These are phyloP conservation scores for Mycena albidolilacea DNA, from an alignment of 768 basidiomycete genomes.

Conservation along the genomic window DNA sequence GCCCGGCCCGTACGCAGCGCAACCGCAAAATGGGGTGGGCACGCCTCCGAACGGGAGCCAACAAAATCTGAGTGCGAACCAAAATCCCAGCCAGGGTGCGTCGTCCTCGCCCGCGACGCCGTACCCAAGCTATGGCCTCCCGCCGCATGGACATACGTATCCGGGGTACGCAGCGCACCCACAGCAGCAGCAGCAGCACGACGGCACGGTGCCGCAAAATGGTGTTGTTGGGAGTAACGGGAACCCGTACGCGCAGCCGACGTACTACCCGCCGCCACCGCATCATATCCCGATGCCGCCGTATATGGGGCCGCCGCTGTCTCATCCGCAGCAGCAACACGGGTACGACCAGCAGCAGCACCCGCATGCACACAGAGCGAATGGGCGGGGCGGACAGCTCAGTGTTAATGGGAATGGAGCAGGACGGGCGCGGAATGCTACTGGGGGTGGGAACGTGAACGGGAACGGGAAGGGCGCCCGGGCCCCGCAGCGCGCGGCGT, in stretches of 20 bases:
- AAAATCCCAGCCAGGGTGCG: neutral
- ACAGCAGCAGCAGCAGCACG: constrained; percentile 18
- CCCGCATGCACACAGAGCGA: neutral
- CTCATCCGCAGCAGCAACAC: constrained; percentile 2
- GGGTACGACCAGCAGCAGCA: neutral
- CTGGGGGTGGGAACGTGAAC: constrained; percentile 38
- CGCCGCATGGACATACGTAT: neutral
- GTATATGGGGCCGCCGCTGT: constrained; percentile 35
- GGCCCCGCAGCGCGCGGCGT: constrained; percentile 63
- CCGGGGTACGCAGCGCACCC: neutral
- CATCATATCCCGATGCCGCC: constrained; percentile 26
- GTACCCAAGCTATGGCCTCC: constrained; percentile 11
- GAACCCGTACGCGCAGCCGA: constrained; percentile 6
- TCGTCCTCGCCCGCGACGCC: constrained; percentile 40
- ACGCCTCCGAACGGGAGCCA: constrained; percentile 38
- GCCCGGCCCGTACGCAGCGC: constrained; percentile 37
- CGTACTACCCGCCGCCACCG: constrained; percentile 32
- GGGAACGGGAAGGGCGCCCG: constrained; percentile 43
- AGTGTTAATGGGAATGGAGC: constrained; percentile 25
- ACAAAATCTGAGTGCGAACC: neutral
- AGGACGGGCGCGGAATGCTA: constrained; percentile 42
- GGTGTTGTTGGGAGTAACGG: neutral
- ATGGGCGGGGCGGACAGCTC: constrained; percentile 23
- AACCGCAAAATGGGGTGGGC: constrained; percentile 33
- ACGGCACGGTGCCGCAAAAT: constrained; percentile 16